Evolutionary conservation across 805 yeast species (phyloP).

Genomic region (Isabelozyma rhagii): DNA sequence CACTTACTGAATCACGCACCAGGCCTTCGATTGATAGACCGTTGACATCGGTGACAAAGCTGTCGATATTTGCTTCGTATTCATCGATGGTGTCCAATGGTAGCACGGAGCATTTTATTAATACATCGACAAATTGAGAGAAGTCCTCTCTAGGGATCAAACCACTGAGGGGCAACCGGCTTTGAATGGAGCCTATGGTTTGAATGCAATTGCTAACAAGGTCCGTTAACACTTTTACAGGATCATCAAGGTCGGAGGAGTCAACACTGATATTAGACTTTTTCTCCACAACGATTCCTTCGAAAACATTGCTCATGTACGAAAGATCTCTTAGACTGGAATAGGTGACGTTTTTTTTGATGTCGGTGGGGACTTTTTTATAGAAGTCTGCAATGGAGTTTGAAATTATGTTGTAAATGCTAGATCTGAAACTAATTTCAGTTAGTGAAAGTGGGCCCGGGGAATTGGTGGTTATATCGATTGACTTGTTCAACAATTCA

Average conservation of each 20-base stretch:
- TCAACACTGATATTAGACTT: neutral
- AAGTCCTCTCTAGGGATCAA: slow-evolving; percentile 12
- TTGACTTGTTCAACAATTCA: slow-evolving; percentile 12
- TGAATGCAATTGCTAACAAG: slow-evolving; percentile 31
- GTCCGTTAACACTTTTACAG: slow-evolving; percentile 14
- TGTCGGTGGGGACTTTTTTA: slow-evolving; percentile 15
- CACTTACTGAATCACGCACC: slow-evolving; percentile 61
- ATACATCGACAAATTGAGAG: slow-evolving; percentile 19
- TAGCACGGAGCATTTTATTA: slow-evolving; percentile 38
- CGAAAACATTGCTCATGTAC: slow-evolving; percentile 9
- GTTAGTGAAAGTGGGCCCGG: slow-evolving; percentile 3
- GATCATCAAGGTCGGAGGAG: slow-evolving; percentile 13
- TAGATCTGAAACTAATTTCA: slow-evolving; percentile 21
- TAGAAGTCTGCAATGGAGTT: slow-evolving; percentile 25
- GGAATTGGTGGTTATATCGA: neutral
- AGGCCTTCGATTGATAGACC: slow-evolving; percentile 55
- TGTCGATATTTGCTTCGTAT: slow-evolving; percentile 62
- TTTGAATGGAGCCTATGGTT: slow-evolving; percentile 28
- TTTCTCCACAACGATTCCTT: slow-evolving; percentile 8
- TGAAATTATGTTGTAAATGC: slow-evolving; percentile 24
- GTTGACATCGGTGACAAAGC: slow-evolving; percentile 68
- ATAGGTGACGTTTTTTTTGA: slow-evolving; percentile 11
- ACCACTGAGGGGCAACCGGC: slow-evolving; percentile 15
- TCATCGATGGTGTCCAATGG: slow-evolving; percentile 42
- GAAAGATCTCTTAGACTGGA: slow-evolving; percentile 21